These are phyloP conservation scores for Sclerotinia glacialis DNA, from an alignment of 2,329 filamentous ascomycete genomes.

Conservation along the genomic window DNA sequence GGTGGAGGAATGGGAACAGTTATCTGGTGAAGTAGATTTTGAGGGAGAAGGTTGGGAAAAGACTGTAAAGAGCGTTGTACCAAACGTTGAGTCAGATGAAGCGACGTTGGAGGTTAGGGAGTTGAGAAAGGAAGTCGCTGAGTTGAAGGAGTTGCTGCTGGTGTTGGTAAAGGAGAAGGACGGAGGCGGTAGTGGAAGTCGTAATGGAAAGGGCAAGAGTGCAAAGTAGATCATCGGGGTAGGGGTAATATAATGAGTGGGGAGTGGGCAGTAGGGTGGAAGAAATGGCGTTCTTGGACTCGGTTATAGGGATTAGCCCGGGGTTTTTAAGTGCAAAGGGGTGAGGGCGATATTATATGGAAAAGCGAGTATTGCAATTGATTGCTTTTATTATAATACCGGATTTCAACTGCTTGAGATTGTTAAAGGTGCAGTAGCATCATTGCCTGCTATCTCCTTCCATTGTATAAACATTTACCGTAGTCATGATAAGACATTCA, in stretches of 20 bases:
- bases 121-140: slow-evolving; percentile 56
- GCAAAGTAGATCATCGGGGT: background rate
- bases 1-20: slow-evolving; percentile 90
- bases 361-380: background rate
- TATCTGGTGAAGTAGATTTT: slow-evolving; percentile 69
- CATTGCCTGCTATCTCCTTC: background rate
- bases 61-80: slow-evolving; percentile 69
- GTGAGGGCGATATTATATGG: background rate
- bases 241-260: background rate
- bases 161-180: slow-evolving; percentile 30
- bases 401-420: background rate
- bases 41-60: slow-evolving; percentile 83
- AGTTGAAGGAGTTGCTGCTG: slow-evolving; percentile 48
- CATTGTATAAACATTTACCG: too few relatives aligned
- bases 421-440: background rate
- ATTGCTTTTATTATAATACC: background rate
- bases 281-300: too few relatives aligned
- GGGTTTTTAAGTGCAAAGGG: background rate
- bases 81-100: slow-evolving; percentile 77
- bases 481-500: too few relatives aligned
- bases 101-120: slow-evolving; percentile 67
- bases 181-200: background rate
- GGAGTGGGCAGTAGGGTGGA: background rate
- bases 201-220: background rate
- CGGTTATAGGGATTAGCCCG: background rate